Conservation (phyloP, 768 basidiomycete genomes). For the Suillus subaureus region DNA sequence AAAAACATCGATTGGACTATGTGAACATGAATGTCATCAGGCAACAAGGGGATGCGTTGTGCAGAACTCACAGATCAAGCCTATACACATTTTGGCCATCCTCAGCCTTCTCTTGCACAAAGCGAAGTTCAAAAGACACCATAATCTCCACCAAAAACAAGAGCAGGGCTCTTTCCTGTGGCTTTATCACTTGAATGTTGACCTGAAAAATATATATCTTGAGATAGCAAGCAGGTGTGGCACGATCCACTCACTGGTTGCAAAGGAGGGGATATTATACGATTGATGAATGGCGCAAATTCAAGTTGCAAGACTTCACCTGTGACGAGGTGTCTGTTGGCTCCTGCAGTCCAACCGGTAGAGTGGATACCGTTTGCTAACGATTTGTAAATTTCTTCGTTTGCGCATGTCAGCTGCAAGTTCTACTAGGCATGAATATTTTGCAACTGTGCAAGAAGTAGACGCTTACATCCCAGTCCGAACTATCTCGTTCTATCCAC, state of each 20-base stretch:
- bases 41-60: neutral
- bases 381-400: conserved; percentile 84
- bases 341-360: conserved; percentile 55
- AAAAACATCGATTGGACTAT: conserved; percentile 93
- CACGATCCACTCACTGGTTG: conserved; percentile 68
- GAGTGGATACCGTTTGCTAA: conserved; percentile 65
- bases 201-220: conserved; percentile 53
- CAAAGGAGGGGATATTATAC: conserved; percentile 92
- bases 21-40: conserved; percentile 10
- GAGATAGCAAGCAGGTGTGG: neutral
- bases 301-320: conserved; percentile 74
- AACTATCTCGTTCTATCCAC: conserved; percentile 80
- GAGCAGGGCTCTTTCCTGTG: conserved; percentile 75
- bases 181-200: conserved; percentile 89
- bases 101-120: conserved; percentile 86
- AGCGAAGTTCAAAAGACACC: conserved; percentile 82
- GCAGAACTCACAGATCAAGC: conserved; percentile 81
- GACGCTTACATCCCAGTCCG: conserved; percentile 86
- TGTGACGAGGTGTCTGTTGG: conserved; percentile 67
- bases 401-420: conserved; percentile 65
- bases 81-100: conserved; percentile 92
- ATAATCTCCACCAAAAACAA: conserved; percentile 88
- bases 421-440: conserved; percentile 47
- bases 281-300: conserved; percentile 86
- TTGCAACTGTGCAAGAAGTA: neutral